Base-by-base conservation (phyloP, 2,329 filamentous ascomycete species). In the Aspergillus novofumigatus region DNA sequence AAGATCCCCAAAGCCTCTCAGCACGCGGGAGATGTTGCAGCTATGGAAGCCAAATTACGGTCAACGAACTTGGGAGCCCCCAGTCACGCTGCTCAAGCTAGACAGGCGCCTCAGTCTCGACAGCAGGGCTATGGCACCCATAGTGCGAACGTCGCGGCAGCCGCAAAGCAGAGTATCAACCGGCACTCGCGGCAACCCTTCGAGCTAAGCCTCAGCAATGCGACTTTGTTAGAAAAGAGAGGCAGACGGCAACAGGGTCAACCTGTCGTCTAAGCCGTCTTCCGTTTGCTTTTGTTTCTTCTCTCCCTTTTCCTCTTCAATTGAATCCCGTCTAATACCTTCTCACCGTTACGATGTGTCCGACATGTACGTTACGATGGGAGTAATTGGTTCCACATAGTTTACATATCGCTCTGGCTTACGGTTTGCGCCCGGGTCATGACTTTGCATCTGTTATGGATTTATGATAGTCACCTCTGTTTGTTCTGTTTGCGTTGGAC, bases 141-240 rank as follows among this genome's bases (percentile, higher is more conserved):
- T 69, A 93, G 89, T 53, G 85, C 92, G 0, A 81, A 88, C 1
- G 89, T 97, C 0, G 90, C 92, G 0, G 88, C 90, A 0, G 92
- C 92, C 0, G 92, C 91, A 3, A 88, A 89, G 66, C 86, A 90
- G 68, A 91, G 91, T 69, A 91, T 94, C 44, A 85, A 87, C 48
- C 80, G 84, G 32, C 83, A 85, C 61, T 86, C 89, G 65, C 90
- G 88, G 74, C 92, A 91, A 32, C 86, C 89, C 0, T 99, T 99
- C 65, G 94, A 99, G 75, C 83, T 99, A 49, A 97, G 86, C 69
- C 78, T 99, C 41, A 91, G 96, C 63, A 94, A 94, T 55, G 90
- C 94, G 1, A 97, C 92, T 1, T 76, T 99, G 52, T 79, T 99
- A 4, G 92, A 92, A 32, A 85, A 92, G 65, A 78, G 86, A 62